Evolutionary conservation across 805 yeast species (phyloP).

Genomic region (Saturnispora hagleri): DNA sequence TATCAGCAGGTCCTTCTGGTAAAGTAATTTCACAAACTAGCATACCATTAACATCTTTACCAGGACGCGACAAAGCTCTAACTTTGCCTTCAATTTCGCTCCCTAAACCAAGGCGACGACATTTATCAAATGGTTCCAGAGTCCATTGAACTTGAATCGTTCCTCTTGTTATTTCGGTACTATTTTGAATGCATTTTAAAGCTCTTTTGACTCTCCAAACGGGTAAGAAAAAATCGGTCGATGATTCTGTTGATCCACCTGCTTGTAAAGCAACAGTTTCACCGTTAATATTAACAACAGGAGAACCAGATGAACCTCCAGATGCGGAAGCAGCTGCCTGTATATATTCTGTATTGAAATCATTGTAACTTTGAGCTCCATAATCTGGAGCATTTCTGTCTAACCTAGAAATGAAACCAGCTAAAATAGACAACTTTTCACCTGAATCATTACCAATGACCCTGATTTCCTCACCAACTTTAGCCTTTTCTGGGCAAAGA

Average conservation of each 20-base stretch:
- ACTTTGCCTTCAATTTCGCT: constrained; percentile 63
- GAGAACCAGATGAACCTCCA: constrained; percentile 94
- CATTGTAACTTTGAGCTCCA: constrained; percentile 80
- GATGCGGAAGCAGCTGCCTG: constrained; percentile 96
- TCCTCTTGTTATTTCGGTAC: constrained; percentile 65
- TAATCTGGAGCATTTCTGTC: constrained; percentile 95
- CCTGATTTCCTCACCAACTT: constrained; percentile 87
- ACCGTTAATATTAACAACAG: constrained; percentile 87
- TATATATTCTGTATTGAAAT: constrained; percentile 87
- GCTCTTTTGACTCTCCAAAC: constrained; percentile 79
- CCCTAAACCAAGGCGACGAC: constrained; percentile 77
- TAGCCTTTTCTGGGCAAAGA: constrained; percentile 72
- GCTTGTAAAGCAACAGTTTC: constrained; percentile 88
- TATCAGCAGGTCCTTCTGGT: constrained; percentile 80
- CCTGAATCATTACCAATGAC: constrained; percentile 97
- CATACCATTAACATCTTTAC: constrained; percentile 71
- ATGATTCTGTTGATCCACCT: constrained; percentile 85
- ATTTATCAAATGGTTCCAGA: constrained; percentile 81
- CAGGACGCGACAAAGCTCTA: constrained; percentile 36
- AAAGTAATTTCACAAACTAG: constrained; percentile 74
- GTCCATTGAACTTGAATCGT: constrained; percentile 89
- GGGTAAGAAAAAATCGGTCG: constrained; percentile 89
- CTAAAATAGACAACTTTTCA: constrained; percentile 78
- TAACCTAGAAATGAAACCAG: constrained; percentile 77
- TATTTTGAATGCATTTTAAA: constrained; percentile 56